These are phyloP conservation scores for Ceratocystis albifundus DNA, from an alignment of 2,329 filamentous ascomycete species.

Conservation along the genomic window DNA sequence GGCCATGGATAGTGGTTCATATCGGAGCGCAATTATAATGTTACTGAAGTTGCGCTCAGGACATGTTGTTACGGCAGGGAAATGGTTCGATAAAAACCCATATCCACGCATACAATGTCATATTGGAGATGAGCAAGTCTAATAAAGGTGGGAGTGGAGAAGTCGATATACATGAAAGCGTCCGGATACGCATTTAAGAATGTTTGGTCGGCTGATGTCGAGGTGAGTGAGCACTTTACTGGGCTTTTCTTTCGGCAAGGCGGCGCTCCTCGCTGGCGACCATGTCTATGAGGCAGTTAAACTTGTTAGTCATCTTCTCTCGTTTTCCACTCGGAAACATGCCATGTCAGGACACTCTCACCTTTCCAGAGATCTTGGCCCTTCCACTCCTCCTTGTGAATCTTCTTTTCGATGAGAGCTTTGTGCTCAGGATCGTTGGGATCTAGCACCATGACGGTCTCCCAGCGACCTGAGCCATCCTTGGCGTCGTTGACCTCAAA, in stretches of 20 bases:
- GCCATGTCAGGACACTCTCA: slow-evolving; percentile 32
- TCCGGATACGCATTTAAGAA: neutral
- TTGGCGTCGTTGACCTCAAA: slow-evolving; percentile 72
- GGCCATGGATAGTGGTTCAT: neutral
- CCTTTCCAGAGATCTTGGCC: slow-evolving; percentile 91
- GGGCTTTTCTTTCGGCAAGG: slow-evolving; percentile 34
- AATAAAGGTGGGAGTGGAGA: slow-evolving; percentile 1
- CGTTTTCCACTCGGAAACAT: slow-evolving; percentile 1
- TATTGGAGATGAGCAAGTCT: neutral
- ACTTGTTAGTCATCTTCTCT: slow-evolving; percentile 21
- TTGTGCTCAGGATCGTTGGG: slow-evolving; percentile 74
- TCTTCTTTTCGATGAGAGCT: slow-evolving; percentile 71
- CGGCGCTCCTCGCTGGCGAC: slow-evolving; percentile 65
- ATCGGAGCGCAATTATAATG: neutral
- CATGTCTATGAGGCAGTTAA: slow-evolving; percentile 49
- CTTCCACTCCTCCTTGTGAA: slow-evolving; percentile 76
- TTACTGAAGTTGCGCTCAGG: neutral
- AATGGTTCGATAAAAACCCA: neutral
- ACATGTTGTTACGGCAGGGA: neutral
- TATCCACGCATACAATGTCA: neutral
- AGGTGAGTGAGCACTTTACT: slow-evolving; percentile 12
- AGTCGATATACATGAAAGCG: neutral
- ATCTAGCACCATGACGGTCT: slow-evolving; percentile 71
- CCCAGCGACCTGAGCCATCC: slow-evolving; percentile 65
- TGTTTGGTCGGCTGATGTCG: slow-evolving; percentile 1